Conservation (phyloP, 2,329 filamentous ascomycete species). For the Trichoderma harzianum region DNA sequence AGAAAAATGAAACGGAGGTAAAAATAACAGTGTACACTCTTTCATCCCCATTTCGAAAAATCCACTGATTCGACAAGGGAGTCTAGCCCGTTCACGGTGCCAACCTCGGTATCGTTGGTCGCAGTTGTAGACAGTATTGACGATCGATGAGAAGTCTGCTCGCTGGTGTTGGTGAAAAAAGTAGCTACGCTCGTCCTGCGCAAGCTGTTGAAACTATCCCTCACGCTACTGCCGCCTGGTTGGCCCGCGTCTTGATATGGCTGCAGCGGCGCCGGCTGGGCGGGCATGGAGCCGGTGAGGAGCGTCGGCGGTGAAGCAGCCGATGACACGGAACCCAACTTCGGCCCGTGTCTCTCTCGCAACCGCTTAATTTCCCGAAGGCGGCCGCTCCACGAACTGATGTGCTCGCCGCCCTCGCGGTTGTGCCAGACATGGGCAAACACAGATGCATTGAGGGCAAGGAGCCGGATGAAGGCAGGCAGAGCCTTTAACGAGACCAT, state of each 20-base stretch:
- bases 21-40: not conserved
- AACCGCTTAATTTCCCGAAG: constrained; percentile 81
- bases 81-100: constrained; percentile 29
- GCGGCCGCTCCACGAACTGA: constrained; percentile 85
- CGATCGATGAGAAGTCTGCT: constrained; percentile 55
- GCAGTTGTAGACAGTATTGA: constrained; percentile 54
- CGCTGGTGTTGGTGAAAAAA: constrained; percentile 57
- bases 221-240: constrained; percentile 47
- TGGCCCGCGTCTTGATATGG: constrained; percentile 32
- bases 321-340: constrained; percentile 28
- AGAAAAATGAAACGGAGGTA: not conserved
- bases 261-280: constrained; percentile 23
- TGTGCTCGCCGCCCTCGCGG: constrained; percentile 72
- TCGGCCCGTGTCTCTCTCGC: constrained; percentile 62
- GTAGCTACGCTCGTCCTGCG: constrained; percentile 63
- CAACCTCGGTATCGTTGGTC: constrained; percentile 53
- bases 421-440: constrained; percentile 89
- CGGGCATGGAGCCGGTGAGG: constrained; percentile 24
- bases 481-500: constrained; percentile 81
- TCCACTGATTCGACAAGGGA: constrained; percentile 37
- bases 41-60: constrained; percentile 39
- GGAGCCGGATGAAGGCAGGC: constrained; percentile 78
- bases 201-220: constrained; percentile 60
- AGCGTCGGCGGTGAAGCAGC: constrained; percentile 29
- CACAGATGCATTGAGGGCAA: constrained; percentile 90